phyloP scores from a whole-genome alignment of 2,329 filamentous ascomycete genomes.

The Cercospora janseana region DNA sequence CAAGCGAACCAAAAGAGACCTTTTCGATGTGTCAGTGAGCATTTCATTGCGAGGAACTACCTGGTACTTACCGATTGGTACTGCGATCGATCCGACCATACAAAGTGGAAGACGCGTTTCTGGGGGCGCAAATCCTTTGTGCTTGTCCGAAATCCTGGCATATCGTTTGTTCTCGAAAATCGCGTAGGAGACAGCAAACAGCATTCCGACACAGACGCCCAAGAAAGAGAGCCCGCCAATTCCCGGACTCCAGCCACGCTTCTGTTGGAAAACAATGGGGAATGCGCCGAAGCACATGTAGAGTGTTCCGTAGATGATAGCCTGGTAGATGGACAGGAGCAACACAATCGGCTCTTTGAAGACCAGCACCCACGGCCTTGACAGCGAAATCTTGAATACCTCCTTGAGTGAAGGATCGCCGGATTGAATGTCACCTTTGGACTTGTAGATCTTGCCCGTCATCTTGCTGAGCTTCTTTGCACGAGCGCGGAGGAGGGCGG shows the following conservation, averaged over 20 bases:
- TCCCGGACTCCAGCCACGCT: slow-evolving; percentile 58
- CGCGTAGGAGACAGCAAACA: slow-evolving; percentile 57
- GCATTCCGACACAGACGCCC: slow-evolving; percentile 67
- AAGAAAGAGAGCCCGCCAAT: slow-evolving; percentile 65
- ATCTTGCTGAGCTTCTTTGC: slow-evolving; percentile 51
- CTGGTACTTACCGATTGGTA: slow-evolving; percentile 54
- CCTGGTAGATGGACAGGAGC: slow-evolving; percentile 47
- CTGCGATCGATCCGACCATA: slow-evolving; percentile 60
- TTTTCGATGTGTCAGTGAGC: neutral
- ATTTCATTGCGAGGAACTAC: too few species aligned
- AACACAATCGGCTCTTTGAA: slow-evolving; percentile 50
- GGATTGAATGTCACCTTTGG: slow-evolving; percentile 44
- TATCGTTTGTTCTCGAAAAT: slow-evolving; percentile 56
- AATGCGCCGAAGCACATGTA: slow-evolving; percentile 50
- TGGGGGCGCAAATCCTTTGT: slow-evolving; percentile 59
- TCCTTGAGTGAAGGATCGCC: slow-evolving; percentile 37
- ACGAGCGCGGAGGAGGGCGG: slow-evolving; percentile 55
- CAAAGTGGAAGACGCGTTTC: slow-evolving; percentile 64
- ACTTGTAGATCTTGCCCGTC: slow-evolving; percentile 58
- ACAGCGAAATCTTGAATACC: slow-evolving; percentile 56
- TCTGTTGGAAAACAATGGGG: slow-evolving; percentile 60
- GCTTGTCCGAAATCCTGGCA: slow-evolving; percentile 44
- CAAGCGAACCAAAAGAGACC: slow-evolving; percentile 68
- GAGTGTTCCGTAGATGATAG: slow-evolving; percentile 49
- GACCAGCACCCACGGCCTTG: slow-evolving; percentile 66